Percentiles rank a stretch among this genome's conserved stretches.
Conservation (phyloP, 192 early-diverging fungal genomes). For the Coemansia sp. region DNA sequence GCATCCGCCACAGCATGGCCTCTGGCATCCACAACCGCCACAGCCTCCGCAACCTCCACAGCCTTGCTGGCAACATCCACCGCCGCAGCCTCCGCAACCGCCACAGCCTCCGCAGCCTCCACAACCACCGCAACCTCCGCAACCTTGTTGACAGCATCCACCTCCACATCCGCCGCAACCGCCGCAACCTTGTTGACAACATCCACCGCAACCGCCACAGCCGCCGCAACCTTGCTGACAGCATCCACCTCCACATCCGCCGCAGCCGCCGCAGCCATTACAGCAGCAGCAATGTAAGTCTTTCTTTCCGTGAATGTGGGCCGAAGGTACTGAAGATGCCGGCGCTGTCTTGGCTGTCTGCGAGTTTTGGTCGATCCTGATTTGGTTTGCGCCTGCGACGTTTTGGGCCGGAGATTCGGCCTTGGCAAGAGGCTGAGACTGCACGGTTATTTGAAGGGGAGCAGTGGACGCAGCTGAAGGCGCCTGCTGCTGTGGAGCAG, state of each 20-base stretch:
- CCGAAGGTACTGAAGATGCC: not conserved
- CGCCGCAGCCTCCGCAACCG: conserved; percentile 25
- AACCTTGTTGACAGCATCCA: not conserved
- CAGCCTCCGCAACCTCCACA: conserved; percentile 23
- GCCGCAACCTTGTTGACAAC: conserved; percentile 9
- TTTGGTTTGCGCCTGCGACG: not conserved
- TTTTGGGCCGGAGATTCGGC: not conserved
- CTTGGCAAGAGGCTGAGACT: conserved; percentile 3
- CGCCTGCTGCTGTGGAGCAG: conserved; percentile 4
- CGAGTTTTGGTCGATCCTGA: not conserved
- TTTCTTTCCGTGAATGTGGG: conserved; percentile 12
- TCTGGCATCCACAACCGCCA: conserved; percentile 19
- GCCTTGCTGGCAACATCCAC: conserved; percentile 14
- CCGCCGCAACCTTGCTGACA: conserved; percentile 1
- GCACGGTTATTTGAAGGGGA: conserved; percentile 2
- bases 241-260: conserved; percentile 15
- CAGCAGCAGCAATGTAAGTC: conserved; percentile 36
- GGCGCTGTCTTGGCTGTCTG: not conserved
- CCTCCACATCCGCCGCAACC: conserved; percentile 22
- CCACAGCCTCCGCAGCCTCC: conserved; percentile 24
- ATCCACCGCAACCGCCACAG: conserved; percentile 20
- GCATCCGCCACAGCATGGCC: conserved; percentile 15
- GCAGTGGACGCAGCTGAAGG: not conserved
- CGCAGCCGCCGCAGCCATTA: conserved; percentile 14
- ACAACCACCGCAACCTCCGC: conserved; percentile 17